These are phyloP conservation scores for Fusarium papillatum DNA, from an alignment of 2,329 filamentous ascomycete genomes.

Conservation along the genomic window DNA sequence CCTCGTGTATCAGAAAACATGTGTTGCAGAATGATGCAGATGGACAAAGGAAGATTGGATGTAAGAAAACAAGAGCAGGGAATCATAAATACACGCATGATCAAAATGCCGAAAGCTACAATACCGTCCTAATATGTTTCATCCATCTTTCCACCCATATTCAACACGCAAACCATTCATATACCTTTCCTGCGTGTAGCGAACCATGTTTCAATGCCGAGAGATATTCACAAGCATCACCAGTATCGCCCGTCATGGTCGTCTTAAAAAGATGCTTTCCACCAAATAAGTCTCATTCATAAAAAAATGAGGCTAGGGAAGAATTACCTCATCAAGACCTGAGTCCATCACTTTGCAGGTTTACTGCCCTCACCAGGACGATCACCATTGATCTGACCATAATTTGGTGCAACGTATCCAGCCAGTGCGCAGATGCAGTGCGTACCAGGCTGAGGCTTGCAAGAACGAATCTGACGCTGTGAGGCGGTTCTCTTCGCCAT, in stretches of 20 bases:
- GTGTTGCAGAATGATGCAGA: background rate
- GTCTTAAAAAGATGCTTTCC: background rate
- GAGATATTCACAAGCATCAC: background rate
- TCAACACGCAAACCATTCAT: background rate
- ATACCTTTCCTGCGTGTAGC: background rate
- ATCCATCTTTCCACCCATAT: background rate
- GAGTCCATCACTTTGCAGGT: background rate
- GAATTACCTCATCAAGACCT: background rate
- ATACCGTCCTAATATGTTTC: background rate
- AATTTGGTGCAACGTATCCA: background rate
- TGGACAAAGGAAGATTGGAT: background rate
- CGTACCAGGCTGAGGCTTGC: background rate
- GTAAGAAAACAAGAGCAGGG: background rate
- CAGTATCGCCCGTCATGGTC: background rate
- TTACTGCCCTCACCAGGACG: background rate
- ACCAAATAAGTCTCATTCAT: background rate
- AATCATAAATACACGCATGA: background rate
- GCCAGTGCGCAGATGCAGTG: background rate
- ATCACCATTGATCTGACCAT: background rate
- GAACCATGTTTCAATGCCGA: background rate
- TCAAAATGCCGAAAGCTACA: background rate
- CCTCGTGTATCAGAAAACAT: background rate
- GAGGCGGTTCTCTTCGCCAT: background rate
- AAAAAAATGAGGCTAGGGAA: accelerated
- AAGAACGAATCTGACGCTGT: background rate